Percentiles rank a stretch among this genome's conserved stretches.
phyloP scores from a whole-genome alignment of 129 eudicot genomes.

The Erigeron canadensis region DNA sequence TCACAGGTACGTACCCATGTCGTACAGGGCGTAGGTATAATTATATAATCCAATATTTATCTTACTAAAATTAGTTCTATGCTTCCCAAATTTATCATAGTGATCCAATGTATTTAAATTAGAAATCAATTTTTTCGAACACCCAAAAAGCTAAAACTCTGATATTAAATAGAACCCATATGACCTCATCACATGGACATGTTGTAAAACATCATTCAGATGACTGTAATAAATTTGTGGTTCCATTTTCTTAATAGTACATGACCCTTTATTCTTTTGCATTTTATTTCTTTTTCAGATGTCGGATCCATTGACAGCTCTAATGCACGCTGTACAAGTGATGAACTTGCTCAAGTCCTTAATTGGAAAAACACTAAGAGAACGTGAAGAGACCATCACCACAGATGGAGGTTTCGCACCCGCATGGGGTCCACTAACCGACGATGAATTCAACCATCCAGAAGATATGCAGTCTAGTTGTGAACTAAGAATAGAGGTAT shows the following conservation, averaged over 20 bases:
- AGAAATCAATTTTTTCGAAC: too few relatives aligned
- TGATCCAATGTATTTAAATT: too few relatives aligned
- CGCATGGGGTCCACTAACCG: constrained; percentile 47
- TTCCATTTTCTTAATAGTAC: not conserved
- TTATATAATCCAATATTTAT: too few relatives aligned
- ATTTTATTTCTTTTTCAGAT: constrained; percentile 45
- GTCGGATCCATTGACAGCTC: constrained; percentile 92
- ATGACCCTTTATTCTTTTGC: not conserved
- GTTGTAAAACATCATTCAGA: not conserved
- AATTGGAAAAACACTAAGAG: constrained; percentile 59
- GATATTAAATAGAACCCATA: not conserved
- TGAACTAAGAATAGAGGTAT: constrained; percentile 44
- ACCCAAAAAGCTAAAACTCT: not conserved
- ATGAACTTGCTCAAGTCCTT: constrained; percentile 73
- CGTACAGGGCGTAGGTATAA: too few relatives aligned
- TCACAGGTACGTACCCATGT: too few relatives aligned
- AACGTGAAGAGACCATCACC: constrained; percentile 43
- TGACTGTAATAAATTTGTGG: not conserved
- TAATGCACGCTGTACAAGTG: constrained; percentile 93
- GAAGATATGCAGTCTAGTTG: constrained; percentile 72
- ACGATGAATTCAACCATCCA: constrained; percentile 47
- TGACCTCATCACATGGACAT: not conserved
- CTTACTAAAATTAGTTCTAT: too few relatives aligned
- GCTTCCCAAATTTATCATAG: too few relatives aligned
- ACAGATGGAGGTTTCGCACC: constrained; percentile 41